phyloP scores from a whole-genome alignment of 2,329 filamentous ascomycete species.

The Grosmannia clavigera region DNA sequence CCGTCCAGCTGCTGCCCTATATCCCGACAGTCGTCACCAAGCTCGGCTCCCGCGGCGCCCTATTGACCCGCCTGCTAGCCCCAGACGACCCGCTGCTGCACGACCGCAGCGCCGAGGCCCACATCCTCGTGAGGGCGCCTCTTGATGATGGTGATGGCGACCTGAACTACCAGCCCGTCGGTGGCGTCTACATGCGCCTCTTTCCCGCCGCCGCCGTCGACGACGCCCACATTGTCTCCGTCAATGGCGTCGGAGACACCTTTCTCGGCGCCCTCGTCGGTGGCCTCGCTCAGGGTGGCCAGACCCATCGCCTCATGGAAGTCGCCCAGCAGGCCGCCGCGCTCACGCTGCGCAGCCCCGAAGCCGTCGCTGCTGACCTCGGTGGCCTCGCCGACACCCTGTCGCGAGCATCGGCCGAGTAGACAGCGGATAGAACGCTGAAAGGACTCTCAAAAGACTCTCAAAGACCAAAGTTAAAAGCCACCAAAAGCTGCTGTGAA shows the following conservation, averaged over 20 bases:
- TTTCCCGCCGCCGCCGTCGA: constrained; percentile 50
- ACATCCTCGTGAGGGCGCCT: constrained; percentile 55
- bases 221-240: constrained; percentile 59
- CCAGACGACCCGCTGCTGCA: constrained; percentile 56
- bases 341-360: constrained; percentile 60
- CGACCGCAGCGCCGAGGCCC: constrained; percentile 49
- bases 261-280: constrained; percentile 79
- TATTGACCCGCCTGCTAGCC: constrained; percentile 59
- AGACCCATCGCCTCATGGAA: constrained; percentile 51
- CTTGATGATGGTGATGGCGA: not conserved
- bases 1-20: constrained; percentile 74
- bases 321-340: constrained; percentile 74
- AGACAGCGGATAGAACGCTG: not conserved
- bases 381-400: constrained; percentile 13
- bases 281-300: constrained; percentile 51
- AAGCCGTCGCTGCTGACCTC: constrained; percentile 45
- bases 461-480: not conserved
- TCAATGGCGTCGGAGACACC: constrained; percentile 91
- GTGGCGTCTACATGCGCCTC: constrained; percentile 71
- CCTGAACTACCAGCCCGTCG: constrained; percentile 26
- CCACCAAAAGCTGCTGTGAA: too few relatives aligned
- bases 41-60: constrained; percentile 60
- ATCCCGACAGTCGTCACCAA: constrained; percentile 79
- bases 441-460: not conserved
- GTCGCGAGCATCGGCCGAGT: constrained; percentile 7